Evolutionary conservation across 352 stramenopile genomes (phyloP), one percentile per base, ranked within the genome.

Genomic region (Globisporangium radiosum): DNA sequence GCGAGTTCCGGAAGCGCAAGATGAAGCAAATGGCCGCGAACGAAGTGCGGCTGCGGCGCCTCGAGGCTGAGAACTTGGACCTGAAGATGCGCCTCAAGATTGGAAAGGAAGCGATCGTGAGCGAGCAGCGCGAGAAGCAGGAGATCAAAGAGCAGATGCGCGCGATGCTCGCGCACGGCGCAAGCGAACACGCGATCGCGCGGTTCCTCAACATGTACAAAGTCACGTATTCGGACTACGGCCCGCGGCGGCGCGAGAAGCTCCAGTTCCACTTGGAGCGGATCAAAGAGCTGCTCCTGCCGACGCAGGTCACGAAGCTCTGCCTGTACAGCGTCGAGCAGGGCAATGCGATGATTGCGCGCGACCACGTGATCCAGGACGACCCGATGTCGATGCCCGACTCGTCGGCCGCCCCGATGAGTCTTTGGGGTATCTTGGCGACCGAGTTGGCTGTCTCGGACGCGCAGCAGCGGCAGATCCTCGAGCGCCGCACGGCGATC

Each of bases 131-230:
- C 33, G 81, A 92, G 56, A 92, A 89, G 68, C 63, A 86, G 39
- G 73, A 81, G 57, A 88, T 90, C 59, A 92, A 90, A 59, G 75
- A 92, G 47, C 78, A 90, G 62, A 89, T 92, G 79, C 71, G 76
- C 11, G 75, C 87, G 55, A 80, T 92, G 77, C 70, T 92, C 33
- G 70, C 85, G 66, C 78, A 73, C 8, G 77, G 78, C 60, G 81
- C 81, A 3, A 77, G 75, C 39, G 79, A 89, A 59, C 75, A 85
- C 42, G 81, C 90, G 62, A 81, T 92, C 54, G 81, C 79, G 54
- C 74, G 75, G 53, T 92, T 90, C 57, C 69, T 92, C 37, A 85
- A 92, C 58, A 85, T 88, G 76, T 92, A 92, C 71, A 87, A 88
- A 66, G 68, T 87, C 52, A 89, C 78, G 48, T 89, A 92, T 70